Percentiles rank a stretch among this genome's conserved stretches.
phyloP scores from a whole-genome alignment of 441 rosid species.

The Croton laevigatus region DNA sequence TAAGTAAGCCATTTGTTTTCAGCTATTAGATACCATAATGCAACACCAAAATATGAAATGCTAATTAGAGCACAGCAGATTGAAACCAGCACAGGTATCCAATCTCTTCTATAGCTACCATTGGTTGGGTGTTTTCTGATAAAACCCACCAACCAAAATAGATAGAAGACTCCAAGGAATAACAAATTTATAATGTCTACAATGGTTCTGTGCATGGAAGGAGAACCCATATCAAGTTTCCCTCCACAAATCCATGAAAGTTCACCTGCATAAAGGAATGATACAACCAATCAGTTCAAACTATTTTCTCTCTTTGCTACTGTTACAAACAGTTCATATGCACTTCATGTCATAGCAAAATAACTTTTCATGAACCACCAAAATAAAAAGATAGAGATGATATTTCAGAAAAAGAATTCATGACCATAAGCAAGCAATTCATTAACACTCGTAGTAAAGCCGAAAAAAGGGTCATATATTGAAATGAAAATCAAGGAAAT shows the following conservation, averaged over 20 bases:
- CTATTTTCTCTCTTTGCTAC: no score
- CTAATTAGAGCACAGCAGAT: constrained; percentile 46
- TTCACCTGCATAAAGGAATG: constrained; percentile 39
- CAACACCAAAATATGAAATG: constrained; percentile 33
- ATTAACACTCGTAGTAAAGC: no score
- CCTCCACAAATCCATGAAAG: constrained; percentile 52
- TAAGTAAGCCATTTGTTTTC: constrained; percentile 5
- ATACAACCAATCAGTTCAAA: no score
- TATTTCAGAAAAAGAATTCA: no score
- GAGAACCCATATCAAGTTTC: constrained; percentile 40
- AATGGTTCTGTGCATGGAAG: constrained; percentile 51
- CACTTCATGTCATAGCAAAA: no score
- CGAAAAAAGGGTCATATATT: no score
- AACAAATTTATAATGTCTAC: constrained; percentile 50
- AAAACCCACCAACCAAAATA: constrained; percentile 38
- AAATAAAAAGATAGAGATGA: no score
- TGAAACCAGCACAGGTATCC: constrained; percentile 40
- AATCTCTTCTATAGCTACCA: constrained; percentile 32
- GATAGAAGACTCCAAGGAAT: constrained; percentile 46
- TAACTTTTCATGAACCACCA: no score
- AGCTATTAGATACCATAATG: constrained; percentile 38
- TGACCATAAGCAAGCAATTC: no score
- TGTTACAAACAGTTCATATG: no score
- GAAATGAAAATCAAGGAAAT: no score
- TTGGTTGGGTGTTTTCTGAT: constrained; percentile 24